A percentile compares a stretch with the other conserved stretches of the same genome.
These are phyloP conservation scores for Dactylellina leptospora DNA, from an alignment of 2,329 filamentous ascomycete genomes.

Conservation along the genomic window DNA sequence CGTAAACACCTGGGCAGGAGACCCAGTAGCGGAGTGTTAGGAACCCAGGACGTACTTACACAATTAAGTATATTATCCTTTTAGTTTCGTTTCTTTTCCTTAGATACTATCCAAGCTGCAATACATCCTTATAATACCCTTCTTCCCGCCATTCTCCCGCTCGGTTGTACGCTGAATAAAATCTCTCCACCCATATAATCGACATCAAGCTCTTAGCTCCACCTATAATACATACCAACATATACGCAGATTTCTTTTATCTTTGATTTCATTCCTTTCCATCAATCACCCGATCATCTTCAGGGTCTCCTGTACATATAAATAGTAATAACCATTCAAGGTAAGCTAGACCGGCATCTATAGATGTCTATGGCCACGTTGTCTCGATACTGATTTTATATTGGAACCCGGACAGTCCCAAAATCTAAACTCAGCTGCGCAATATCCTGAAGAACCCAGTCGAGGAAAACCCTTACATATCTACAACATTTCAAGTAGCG, in stretches of 20 bases:
- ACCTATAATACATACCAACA: constrained; percentile 43
- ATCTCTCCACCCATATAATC: constrained; percentile 52
- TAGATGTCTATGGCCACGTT: too few relatives aligned
- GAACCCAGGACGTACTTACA: constrained; percentile 29
- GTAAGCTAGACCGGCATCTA: constrained; percentile 19
- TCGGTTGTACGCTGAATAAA: constrained; percentile 49
- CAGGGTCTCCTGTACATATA: background rate
- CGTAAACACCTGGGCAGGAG: constrained; percentile 35
- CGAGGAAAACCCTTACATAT: background rate
- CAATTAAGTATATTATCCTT: constrained; percentile 37
- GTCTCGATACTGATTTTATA: constrained; percentile 36
- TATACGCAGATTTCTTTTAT: constrained; percentile 8
- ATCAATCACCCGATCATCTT: background rate
- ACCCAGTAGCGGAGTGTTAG: constrained; percentile 43
- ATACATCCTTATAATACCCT: constrained; percentile 51
- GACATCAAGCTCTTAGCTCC: constrained; percentile 43
- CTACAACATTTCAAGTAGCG: background rate
- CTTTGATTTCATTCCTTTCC: constrained; percentile 6
- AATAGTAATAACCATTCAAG: constrained; percentile 21
- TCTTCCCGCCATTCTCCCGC: constrained; percentile 30
- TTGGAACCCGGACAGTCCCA: constrained; percentile 9
- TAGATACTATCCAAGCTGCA: constrained; percentile 21
- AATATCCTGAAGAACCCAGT: constrained; percentile 9
- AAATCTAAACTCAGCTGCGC: constrained; percentile 21
- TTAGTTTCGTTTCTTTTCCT: constrained; percentile 51